Percentiles rank a stretch among this genome's conserved stretches.
phyloP scores from a whole-genome alignment of 2,329 filamentous ascomycete species.

The Torrubiella hemipterigena region DNA sequence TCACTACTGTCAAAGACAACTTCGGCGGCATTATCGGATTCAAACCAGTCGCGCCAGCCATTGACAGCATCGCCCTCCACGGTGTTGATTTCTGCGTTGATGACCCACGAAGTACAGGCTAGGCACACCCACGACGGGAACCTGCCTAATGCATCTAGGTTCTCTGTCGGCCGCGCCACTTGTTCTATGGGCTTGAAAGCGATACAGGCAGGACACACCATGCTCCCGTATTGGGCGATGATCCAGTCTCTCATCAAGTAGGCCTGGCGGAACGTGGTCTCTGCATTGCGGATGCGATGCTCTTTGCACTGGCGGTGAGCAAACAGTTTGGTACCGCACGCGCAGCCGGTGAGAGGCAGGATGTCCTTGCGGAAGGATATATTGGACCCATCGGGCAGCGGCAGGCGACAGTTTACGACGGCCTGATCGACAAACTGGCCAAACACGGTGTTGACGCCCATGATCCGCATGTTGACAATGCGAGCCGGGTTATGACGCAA shows the following conservation, averaged over 20 bases:
- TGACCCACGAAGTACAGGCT: conserved; percentile 18
- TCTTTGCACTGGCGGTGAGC: conserved; percentile 18
- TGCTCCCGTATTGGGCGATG: conserved; percentile 10
- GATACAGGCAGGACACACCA: conserved; percentile 20
- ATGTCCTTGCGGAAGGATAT: conserved; percentile 3
- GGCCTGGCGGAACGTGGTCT: conserved; percentile 12
- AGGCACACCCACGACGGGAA: conserved; percentile 19
- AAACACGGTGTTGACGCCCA: conserved; percentile 14
- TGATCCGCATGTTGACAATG: conserved; percentile 5
- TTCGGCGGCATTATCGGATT: conserved; percentile 1
- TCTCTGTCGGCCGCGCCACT: not conserved
- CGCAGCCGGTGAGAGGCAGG: conserved; percentile 21
- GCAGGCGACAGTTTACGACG: not conserved
- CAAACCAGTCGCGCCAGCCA: conserved; percentile 10
- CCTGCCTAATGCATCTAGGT: conserved; percentile 5
- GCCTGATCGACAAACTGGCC: conserved; percentile 8
- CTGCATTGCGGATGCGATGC: conserved; percentile 19
- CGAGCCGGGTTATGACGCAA: conserved; percentile 4
- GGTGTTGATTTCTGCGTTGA: conserved; percentile 15
- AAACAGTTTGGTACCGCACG: conserved; percentile 22
- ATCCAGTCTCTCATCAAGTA: conserved; percentile 15
- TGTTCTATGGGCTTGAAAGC: conserved; percentile 4
- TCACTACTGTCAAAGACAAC: too few species aligned
- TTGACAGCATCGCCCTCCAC: conserved; percentile 9
- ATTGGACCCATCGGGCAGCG: not conserved